Evolutionary conservation across 1,284 basidiomycete genomes (phyloP).

Genomic region (Pterulicium gracile): DNA sequence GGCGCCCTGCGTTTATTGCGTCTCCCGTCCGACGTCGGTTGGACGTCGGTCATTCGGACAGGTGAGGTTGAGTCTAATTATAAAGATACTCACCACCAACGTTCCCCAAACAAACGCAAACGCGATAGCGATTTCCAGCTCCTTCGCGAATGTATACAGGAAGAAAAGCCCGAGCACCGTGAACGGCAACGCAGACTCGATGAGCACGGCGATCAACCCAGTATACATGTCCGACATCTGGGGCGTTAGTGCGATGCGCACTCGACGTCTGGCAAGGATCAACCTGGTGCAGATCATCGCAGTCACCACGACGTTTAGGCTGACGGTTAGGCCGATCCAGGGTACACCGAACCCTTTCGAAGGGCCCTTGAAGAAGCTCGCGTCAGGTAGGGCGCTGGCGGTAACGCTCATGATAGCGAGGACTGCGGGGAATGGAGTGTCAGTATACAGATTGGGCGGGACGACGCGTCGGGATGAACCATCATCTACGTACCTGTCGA

Average conservation of each 20-base stretch:
- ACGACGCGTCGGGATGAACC: neutral
- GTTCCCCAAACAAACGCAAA: conserved; percentile 11
- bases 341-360: conserved; percentile 14
- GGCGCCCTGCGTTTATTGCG: too few relatives aligned
- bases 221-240: conserved; percentile 13
- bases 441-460: neutral
- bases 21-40: too few relatives aligned
- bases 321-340: conserved; percentile 14
- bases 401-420: conserved; percentile 15
- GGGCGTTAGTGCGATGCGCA: conserved; percentile 9
- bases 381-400: conserved; percentile 13
- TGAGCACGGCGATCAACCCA: conserved; percentile 15
- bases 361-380: conserved; percentile 10
- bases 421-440: conserved; percentile 12
- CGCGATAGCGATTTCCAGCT: conserved; percentile 7
- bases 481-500: neutral
- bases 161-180: conserved; percentile 13
- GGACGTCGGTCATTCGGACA: too few relatives aligned
- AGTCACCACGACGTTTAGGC: conserved; percentile 15
- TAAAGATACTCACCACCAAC: conserved; percentile 3
- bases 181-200: conserved; percentile 18
- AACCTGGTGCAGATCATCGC: conserved; percentile 14
- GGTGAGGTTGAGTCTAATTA: conserved; percentile 7
- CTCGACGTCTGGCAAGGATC: conserved; percentile 9
- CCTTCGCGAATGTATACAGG: conserved; percentile 11